A percentile compares a stretch with the other conserved stretches of the same genome.
These are phyloP conservation scores for Aspergillus sp. DNA, from an alignment of 2,329 filamentous ascomycete species.

Conservation along the genomic window DNA sequence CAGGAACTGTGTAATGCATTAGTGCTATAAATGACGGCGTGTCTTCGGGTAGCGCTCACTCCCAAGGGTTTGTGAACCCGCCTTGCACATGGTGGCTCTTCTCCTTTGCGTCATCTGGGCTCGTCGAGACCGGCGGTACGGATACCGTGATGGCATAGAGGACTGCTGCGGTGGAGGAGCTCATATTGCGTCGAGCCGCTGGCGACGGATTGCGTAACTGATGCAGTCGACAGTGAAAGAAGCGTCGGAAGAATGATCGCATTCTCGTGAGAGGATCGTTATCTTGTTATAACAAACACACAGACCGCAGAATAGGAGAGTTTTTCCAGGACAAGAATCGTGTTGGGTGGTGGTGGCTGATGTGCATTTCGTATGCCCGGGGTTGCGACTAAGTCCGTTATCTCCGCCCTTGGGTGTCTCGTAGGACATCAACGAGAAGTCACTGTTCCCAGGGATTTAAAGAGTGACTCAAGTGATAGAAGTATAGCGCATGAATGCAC, in stretches of 20 bases:
- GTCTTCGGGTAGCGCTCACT: slow-evolving; percentile 23
- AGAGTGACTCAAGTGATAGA: no score
- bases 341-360: background rate
- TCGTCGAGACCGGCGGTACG: slow-evolving; percentile 28
- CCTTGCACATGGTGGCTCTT: slow-evolving; percentile 40
- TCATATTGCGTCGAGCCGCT: slow-evolving; percentile 31
- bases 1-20: slow-evolving; percentile 20
- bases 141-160: slow-evolving; percentile 43
- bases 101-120: slow-evolving; percentile 37
- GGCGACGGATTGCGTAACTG: slow-evolving; percentile 9
- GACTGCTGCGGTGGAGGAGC: slow-evolving; percentile 34
- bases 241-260: slow-evolving; percentile 16
- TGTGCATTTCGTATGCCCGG: background rate
- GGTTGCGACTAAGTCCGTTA: no score
- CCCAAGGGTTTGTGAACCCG: slow-evolving; percentile 46
- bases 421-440: no score
- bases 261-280: background rate
- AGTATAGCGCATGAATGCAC: no score
- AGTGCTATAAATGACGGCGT: background rate
- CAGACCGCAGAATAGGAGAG: no score
- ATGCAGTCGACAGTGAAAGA: slow-evolving; percentile 16
- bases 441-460: no score
- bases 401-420: no score
- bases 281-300: background rate
- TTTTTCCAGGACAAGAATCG: no score